phyloP scores from a whole-genome alignment of 2,329 filamentous ascomycete species.

The Davidsoniella eucalypti region DNA sequence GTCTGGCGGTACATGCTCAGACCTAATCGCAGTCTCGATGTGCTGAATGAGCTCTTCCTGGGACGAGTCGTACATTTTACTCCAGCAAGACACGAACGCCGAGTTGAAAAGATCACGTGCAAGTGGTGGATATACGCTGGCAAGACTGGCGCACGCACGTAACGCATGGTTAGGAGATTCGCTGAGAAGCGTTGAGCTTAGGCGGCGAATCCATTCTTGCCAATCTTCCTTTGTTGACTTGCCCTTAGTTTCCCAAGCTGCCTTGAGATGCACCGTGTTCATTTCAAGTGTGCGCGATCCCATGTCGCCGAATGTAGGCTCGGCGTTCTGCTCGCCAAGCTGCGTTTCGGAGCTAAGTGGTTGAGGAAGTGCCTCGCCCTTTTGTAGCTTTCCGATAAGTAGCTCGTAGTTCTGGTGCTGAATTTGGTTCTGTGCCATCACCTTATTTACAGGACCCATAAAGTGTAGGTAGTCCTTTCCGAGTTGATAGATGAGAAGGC shows the following conservation, averaged over 20 bases:
- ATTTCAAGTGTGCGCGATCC: constrained; percentile 88
- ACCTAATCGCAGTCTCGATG: constrained; percentile 89
- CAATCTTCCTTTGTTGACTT: constrained; percentile 98
- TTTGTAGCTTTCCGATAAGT: constrained; percentile 80
- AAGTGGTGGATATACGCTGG: constrained; percentile 78
- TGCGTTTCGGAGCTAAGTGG: constrained; percentile 77
- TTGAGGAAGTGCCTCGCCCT: constrained; percentile 86
- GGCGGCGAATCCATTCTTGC: constrained; percentile 96
- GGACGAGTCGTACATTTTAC: constrained; percentile 89
- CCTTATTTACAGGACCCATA: constrained; percentile 82
- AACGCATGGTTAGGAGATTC: constrained; percentile 94
- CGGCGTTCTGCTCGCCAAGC: constrained; percentile 53
- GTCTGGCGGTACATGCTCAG: constrained; percentile 88
- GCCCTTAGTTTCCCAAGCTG: constrained; percentile 90
- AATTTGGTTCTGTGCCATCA: constrained; percentile 61
- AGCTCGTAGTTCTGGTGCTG: constrained; percentile 85
- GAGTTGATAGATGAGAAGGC: constrained; percentile 86
- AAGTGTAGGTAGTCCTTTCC: constrained; percentile 93
- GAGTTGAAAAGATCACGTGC: constrained; percentile 95
- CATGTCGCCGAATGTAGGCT: constrained; percentile 67
- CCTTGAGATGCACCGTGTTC: constrained; percentile 93
- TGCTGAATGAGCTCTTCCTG: constrained; percentile 92
- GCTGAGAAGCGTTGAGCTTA: constrained; percentile 85
- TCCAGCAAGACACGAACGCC: constrained; percentile 98
- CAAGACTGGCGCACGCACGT: constrained; percentile 78